These are phyloP conservation scores for Taphrina deformans DNA, from an alignment of 1,139 yeast species.

Conservation along the genomic window DNA sequence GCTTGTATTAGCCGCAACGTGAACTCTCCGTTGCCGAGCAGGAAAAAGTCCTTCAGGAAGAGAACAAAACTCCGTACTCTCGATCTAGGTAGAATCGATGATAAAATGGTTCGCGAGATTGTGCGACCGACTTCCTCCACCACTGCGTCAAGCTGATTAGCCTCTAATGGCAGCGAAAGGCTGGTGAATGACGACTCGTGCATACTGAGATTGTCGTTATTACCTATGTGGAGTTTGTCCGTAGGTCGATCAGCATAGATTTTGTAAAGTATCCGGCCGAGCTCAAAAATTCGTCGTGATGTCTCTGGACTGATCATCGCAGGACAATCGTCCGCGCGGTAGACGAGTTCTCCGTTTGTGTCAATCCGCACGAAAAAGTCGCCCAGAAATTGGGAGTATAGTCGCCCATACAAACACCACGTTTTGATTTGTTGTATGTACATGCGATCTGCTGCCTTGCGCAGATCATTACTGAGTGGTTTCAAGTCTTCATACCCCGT, in stretches of 20 bases:
- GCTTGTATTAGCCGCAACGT: neutral
- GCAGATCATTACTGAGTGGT: neutral
- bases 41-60: neutral
- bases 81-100: neutral
- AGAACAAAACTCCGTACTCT: neutral
- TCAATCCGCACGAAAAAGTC: constrained; percentile 4
- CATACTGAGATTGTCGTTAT: neutral
- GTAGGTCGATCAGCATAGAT: neutral
- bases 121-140: neutral
- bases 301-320: neutral
- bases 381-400: neutral
- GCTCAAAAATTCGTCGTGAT: neutral
- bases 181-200: neutral
- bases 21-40: constrained; percentile 5
- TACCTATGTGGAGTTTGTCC: neutral
- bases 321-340: neutral
- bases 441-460: neutral
- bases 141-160: neutral
- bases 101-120: neutral
- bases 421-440: neutral
- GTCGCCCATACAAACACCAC: constrained; percentile 6
- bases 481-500: neutral
- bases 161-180: neutral
- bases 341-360: neutral
- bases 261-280: neutral